Conservation (phyloP, 163 green algal species). For the Coccomyxa subellipsoidea region DNA sequence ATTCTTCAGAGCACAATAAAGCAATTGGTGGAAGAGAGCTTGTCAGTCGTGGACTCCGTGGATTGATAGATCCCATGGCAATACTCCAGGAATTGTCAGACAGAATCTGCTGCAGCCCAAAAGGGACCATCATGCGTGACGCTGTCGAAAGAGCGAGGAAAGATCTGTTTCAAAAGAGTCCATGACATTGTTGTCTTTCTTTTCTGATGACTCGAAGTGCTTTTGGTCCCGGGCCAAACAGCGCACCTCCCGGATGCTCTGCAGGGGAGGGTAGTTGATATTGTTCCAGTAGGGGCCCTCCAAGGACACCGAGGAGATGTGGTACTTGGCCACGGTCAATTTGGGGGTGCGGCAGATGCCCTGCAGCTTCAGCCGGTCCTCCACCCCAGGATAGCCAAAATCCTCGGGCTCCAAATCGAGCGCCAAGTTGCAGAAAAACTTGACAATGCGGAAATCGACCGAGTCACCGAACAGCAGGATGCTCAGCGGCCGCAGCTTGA, state of each 20-base stretch:
- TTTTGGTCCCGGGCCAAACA: too few relatives aligned
- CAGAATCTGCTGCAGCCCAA: too few relatives aligned
- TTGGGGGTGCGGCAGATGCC: background rate
- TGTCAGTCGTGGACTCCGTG: too few relatives aligned
- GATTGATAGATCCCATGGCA: too few relatives aligned
- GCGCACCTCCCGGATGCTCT: background rate
- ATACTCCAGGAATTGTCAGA: too few relatives aligned
- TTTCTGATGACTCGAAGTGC: too few relatives aligned
- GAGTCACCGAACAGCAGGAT: slow-evolving; percentile 11
- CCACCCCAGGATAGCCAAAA: background rate
- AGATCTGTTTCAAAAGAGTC: too few relatives aligned
- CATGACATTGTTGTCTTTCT: too few relatives aligned
- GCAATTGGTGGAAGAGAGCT: too few relatives aligned
- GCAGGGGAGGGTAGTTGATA: background rate
- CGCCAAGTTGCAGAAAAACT: slow-evolving; percentile 4
- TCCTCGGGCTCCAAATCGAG: background rate
- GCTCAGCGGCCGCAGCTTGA: background rate
- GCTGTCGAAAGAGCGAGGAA: too few relatives aligned
- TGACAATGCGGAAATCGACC: slow-evolving; percentile 2
- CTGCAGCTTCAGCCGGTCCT: slow-evolving; percentile 3
- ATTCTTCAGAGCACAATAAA: too few relatives aligned
- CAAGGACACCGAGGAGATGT: background rate
- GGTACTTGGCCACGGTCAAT: slow-evolving; percentile 3
- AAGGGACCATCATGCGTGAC: too few relatives aligned
- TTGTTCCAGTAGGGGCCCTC: background rate